Conservation (phyloP, 257 asterid species). For the Ocimum tenuiflorum region DNA sequence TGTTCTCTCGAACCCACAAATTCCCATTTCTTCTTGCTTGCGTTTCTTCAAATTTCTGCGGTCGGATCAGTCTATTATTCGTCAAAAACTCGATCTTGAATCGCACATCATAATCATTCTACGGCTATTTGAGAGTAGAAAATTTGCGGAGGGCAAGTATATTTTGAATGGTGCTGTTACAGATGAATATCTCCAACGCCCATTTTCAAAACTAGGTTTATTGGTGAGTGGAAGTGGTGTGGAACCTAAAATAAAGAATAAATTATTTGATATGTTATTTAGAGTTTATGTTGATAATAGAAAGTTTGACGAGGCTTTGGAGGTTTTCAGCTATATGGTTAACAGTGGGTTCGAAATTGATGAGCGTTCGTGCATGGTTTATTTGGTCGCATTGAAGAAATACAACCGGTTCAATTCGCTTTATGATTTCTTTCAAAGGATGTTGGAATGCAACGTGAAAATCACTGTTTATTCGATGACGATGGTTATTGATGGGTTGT, state of each 20-base stretch:
- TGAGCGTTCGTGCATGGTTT: conserved; percentile 78
- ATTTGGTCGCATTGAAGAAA: conserved; percentile 57
- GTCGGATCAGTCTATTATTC: conserved; percentile 18
- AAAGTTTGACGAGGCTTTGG: conserved; percentile 35
- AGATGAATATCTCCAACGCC: conserved; percentile 33
- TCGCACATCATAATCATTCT: conserved; percentile 39
- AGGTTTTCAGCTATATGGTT: conserved; percentile 43
- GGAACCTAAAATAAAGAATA: conserved; percentile 18
- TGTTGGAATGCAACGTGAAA: conserved; percentile 64
- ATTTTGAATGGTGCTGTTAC: conserved; percentile 41
- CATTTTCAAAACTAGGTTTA: conserved; percentile 40
- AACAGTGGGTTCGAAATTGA: conserved; percentile 46
- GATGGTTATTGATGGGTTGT: conserved; percentile 47
- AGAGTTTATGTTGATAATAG: conserved; percentile 42
- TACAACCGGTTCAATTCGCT: conserved; percentile 35
- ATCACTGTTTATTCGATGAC: conserved; percentile 74
- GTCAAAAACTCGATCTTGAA: conserved; percentile 45
- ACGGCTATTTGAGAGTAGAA: conserved; percentile 51
- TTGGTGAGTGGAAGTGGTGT: conserved; percentile 22
- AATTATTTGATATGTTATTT: conserved; percentile 43
- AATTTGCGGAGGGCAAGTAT: conserved; percentile 55
- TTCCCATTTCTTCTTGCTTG: conserved; percentile 46
- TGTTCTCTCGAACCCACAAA: conserved; percentile 55
- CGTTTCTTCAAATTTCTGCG: conserved; percentile 52
- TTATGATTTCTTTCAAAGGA: conserved; percentile 44